These are phyloP conservation scores for Russula virescens DNA, from an alignment of 768 basidiomycete species.

Conservation along the genomic window DNA sequence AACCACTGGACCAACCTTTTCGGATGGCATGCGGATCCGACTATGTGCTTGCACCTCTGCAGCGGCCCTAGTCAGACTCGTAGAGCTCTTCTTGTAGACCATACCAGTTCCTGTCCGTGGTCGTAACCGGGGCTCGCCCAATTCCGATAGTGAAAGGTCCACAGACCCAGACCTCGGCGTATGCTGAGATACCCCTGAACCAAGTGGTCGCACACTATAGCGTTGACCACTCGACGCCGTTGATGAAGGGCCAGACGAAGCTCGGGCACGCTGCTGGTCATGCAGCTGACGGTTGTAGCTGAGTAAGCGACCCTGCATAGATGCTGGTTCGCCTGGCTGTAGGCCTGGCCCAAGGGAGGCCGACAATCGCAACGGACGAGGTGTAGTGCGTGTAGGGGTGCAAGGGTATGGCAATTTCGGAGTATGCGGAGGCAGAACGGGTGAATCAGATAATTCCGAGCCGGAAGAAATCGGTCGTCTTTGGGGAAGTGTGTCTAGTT, in stretches of 20 bases:
- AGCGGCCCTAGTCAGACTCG: constrained; percentile 15
- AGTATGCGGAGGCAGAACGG: not conserved
- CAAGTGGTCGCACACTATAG: constrained; percentile 6
- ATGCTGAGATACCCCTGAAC: not conserved
- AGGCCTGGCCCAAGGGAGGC: constrained; percentile 3
- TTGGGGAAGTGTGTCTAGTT: not conserved
- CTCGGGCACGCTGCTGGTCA: constrained; percentile 22
- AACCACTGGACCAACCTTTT: not conserved
- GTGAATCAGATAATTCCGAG: constrained; percentile 11
- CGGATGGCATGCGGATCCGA: constrained; percentile 19
- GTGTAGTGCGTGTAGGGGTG: constrained; percentile 15
- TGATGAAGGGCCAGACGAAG: constrained; percentile 8
- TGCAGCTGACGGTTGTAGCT: constrained; percentile 25
- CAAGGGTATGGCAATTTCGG: constrained; percentile 4
- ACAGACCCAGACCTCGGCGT: constrained; percentile 10
- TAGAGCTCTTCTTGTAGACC: constrained; percentile 23
- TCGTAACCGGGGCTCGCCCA: constrained; percentile 13
- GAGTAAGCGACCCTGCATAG: constrained; percentile 19
- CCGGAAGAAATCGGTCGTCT: constrained; percentile 14
- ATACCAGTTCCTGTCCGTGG: constrained; percentile 25
- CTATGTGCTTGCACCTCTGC: constrained; percentile 23
- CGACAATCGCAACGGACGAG: constrained; percentile 23
- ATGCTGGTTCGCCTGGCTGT: constrained; percentile 21
- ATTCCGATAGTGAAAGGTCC: not conserved
- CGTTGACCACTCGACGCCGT: not conserved